Conservation (phyloP, 805 yeast species). For the Candida saitoana region DNA sequence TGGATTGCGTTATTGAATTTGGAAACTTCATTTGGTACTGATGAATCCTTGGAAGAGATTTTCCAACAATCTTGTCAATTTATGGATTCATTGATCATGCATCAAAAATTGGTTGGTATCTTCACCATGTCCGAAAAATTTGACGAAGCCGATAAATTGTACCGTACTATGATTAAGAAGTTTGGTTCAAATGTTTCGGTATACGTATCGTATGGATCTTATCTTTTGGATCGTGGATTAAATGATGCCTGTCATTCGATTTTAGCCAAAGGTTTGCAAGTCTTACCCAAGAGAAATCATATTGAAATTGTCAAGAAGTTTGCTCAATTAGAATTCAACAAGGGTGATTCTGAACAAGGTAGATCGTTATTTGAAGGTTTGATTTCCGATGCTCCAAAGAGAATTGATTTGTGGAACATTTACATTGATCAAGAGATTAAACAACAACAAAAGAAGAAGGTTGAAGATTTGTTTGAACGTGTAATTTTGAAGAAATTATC, state of each 20-base stretch:
- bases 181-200: constrained; percentile 70
- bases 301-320: constrained; percentile 81
- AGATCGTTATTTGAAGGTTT: constrained; percentile 93
- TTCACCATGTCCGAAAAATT: constrained; percentile 69
- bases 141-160: constrained; percentile 66
- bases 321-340: constrained; percentile 79
- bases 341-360: constrained; percentile 92
- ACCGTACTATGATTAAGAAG: constrained; percentile 62
- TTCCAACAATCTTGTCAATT: constrained; percentile 84
- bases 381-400: constrained; percentile 82
- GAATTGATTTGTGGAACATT: constrained; percentile 92
- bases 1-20: constrained; percentile 95
- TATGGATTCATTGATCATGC: constrained; percentile 84
- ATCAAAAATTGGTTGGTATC: constrained; percentile 73
- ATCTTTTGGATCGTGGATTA: constrained; percentile 56
- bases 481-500: constrained; percentile 63
- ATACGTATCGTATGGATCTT: constrained; percentile 82
- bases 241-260: constrained; percentile 64
- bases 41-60: constrained; percentile 71
- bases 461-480: constrained; percentile 80
- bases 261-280: constrained; percentile 69
- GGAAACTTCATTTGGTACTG: constrained; percentile 90
- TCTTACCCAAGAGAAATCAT: constrained; percentile 67
- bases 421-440: constrained; percentile 92
- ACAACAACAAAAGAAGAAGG: constrained; percentile 57